These are phyloP conservation scores for Boletus barrowsii DNA, from an alignment of 768 basidiomycete genomes.

Conservation along the genomic window DNA sequence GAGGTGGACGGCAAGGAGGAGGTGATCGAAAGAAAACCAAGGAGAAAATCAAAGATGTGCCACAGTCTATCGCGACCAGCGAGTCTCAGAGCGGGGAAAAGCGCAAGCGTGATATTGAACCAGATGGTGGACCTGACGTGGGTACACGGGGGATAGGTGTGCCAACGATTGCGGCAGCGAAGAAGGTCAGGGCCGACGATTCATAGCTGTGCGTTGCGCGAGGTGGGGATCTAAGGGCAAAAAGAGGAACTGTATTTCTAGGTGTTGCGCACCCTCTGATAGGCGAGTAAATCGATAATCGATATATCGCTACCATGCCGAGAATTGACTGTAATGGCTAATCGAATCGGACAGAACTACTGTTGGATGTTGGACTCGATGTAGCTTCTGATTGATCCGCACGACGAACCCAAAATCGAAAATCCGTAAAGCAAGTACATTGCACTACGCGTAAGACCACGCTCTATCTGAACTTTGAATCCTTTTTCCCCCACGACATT, in stretches of 20 bases:
- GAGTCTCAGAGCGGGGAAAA: conserved; percentile 64
- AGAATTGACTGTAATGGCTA: too few relatives aligned
- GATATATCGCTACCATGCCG: too few relatives aligned
- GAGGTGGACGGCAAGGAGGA: conserved; percentile 25
- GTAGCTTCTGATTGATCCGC: too few relatives aligned
- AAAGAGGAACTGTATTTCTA: conserved; percentile 14
- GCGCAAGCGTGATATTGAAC: conserved; percentile 72
- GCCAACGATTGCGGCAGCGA: conserved; percentile 41
- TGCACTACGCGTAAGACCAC: too few relatives aligned
- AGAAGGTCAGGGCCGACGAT: conserved; percentile 43
- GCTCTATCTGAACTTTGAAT: too few relatives aligned
- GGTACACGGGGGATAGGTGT: conserved; percentile 63
- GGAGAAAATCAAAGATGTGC: conserved; percentile 13
- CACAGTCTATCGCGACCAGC: conserved; percentile 24
- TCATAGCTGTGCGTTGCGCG: conserved; percentile 8
- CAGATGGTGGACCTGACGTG: conserved; percentile 70
- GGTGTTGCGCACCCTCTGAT: not conserved
- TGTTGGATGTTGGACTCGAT: too few relatives aligned
- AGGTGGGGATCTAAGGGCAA: too few relatives aligned
- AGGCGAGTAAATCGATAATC: too few relatives aligned
- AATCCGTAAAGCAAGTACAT: too few relatives aligned
- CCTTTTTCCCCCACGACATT: too few relatives aligned
- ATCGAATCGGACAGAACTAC: too few relatives aligned
- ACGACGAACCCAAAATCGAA: too few relatives aligned
- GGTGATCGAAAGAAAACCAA: conserved; percentile 20